These are phyloP conservation scores for Coemansia pectinata DNA, from an alignment of 192 early-diverging fungal genomes.

Conservation along the genomic window DNA sequence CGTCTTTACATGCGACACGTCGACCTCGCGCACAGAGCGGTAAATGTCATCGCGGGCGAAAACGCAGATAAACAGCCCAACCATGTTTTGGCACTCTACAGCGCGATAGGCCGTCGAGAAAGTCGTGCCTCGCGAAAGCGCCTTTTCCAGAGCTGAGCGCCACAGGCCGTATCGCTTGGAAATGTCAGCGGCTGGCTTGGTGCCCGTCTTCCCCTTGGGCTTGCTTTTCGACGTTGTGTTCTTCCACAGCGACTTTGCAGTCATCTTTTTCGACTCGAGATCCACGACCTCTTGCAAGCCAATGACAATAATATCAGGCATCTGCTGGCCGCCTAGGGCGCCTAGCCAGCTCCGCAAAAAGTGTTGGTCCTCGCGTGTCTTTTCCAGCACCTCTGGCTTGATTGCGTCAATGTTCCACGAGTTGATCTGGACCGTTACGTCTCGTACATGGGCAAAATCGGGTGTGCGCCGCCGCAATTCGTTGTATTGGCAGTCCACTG, in stretches of 20 bases:
- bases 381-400: conserved; percentile 80
- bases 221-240: conserved; percentile 40
- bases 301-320: conserved; percentile 81
- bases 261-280: conserved; percentile 75
- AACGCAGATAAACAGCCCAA: conserved; percentile 88
- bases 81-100: conserved; percentile 76
- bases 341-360: conserved; percentile 41
- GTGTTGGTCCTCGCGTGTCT: conserved; percentile 32
- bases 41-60: conserved; percentile 69
- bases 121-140: conserved; percentile 55
- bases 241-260: conserved; percentile 59
- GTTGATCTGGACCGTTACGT: conserved; percentile 74
- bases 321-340: conserved; percentile 48
- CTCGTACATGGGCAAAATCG: conserved; percentile 65
- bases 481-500: conserved; percentile 49
- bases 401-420: conserved; percentile 93
- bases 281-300: conserved; percentile 98
- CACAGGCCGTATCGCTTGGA: conserved; percentile 77
- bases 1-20: conserved; percentile 83
- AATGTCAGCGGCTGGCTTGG: conserved; percentile 27
- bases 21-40: conserved; percentile 58
- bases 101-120: conserved; percentile 60
- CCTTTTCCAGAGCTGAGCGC: conserved; percentile 71
- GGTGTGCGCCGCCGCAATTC: conserved; percentile 63
- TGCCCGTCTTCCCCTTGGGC: conserved; percentile 10